Evolutionary conservation across 106 monocot genomes (phyloP), one percentile per base, ranked within the genome.

Genomic region (Allium fistulosum): DNA sequence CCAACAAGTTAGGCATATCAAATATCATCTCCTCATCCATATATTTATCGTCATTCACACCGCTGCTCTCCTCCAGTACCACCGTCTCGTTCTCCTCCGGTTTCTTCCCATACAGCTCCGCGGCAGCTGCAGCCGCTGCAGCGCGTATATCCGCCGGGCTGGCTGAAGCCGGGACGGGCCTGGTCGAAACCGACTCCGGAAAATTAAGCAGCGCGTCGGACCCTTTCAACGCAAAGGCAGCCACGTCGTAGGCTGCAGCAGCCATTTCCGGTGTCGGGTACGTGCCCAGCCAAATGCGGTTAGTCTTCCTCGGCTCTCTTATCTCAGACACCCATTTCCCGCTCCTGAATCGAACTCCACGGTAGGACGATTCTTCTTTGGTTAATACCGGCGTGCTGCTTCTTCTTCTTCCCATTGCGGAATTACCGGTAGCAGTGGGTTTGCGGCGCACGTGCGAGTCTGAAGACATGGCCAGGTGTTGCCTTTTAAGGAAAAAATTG

Each of bases 261-360:
- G 93, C 89, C 93, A 89, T 93, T 65, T 89, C 86, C 5, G 93
- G 69, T 0, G 83, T 77, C 1, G 74, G 86, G 78, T 81, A 93
- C 14, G 86, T 89, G 61, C 93, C 93, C 47, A 93, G 93, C 93
- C 93, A 93, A 51, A 93, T 86, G 22, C 89, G 73, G 72, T 71
- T 81, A n/a, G 83, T 48, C 76, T 93, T 93, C 18, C 93, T 69
- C 10, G 93, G 93, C 75, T 93, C 84, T 6, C 93, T 78, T 49
- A 93, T 89, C 79, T 93, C 93, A 8, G 93, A 93, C 47, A 93
- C 93, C 93, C 93, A 93, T 74, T 89, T 93, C 49, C 83, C 79
- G 71, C 83, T 79, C 28, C 92, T 75, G 50, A 71, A 70, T 26
- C 92, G 75, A 12, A 88, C 63, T 13, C 92, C 92, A 2, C 85